Evolutionary conservation across 768 basidiomycete species (phyloP).

Genomic region (Phlebiopsis flavidoalba): DNA sequence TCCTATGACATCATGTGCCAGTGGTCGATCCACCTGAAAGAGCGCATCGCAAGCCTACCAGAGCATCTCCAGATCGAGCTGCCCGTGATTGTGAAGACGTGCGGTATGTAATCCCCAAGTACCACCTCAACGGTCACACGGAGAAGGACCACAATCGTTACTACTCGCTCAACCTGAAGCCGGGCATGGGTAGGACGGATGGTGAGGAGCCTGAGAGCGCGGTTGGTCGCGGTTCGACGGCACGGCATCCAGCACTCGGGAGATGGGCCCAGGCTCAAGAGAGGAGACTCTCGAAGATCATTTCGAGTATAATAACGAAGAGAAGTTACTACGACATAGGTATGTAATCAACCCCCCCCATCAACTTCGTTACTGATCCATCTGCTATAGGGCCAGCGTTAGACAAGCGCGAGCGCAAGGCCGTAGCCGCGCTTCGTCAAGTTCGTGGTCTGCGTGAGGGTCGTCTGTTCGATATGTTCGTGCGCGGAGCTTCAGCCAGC

Average conservation of each 20-base stretch:
- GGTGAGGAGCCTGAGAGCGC: constrained; percentile 37
- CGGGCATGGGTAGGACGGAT: constrained; percentile 24
- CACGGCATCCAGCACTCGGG: constrained; percentile 26
- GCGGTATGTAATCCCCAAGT: constrained; percentile 28
- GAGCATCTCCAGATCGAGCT: background rate
- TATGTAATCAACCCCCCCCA: too few species aligned
- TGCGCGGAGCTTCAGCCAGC: background rate
- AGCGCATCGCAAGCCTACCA: background rate
- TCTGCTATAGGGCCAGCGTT: background rate
- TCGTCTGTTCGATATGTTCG: background rate
- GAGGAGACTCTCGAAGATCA: constrained; percentile 33
- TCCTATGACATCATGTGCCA: constrained; percentile 23
- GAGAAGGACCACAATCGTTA: constrained; percentile 22
- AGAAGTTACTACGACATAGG: constrained; percentile 26
- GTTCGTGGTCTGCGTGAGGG: too few species aligned
- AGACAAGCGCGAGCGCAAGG: too few species aligned
- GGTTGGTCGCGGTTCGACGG: constrained; percentile 32
- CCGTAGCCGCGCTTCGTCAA: too few species aligned
- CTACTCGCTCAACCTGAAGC: constrained; percentile 27
- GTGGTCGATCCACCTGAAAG: constrained; percentile 12
- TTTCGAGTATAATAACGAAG: constrained; percentile 32
- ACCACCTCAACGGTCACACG: constrained; percentile 33
- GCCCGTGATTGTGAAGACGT: background rate
- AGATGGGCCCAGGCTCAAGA: constrained; percentile 31
- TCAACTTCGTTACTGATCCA: too few species aligned